These are phyloP conservation scores for Phytophthora podocarpi DNA, from an alignment of 352 stramenopile species.

Conservation along the genomic window DNA sequence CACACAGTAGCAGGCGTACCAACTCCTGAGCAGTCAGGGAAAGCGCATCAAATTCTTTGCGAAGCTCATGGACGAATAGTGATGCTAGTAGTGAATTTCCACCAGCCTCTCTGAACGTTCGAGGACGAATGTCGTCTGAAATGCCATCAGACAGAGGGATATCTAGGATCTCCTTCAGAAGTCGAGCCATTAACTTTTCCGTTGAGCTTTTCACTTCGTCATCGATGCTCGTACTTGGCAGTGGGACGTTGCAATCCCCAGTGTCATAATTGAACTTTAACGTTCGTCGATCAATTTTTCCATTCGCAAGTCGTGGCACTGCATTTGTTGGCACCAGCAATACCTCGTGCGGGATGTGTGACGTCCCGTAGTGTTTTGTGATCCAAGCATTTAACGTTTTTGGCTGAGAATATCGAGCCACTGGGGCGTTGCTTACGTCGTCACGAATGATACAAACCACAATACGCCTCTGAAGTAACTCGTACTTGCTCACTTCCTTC, in stretches of 20 bases:
- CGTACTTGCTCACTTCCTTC: conserved; percentile 19
- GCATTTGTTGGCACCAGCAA: conserved; percentile 10
- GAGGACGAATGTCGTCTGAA: neutral
- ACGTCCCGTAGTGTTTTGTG: conserved; percentile 27
- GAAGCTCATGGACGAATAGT: conserved; percentile 51
- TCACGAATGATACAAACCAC: conserved; percentile 31
- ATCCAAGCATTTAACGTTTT: conserved; percentile 39
- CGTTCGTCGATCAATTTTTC: conserved; percentile 46
- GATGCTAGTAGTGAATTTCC: conserved; percentile 61
- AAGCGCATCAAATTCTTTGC: conserved; percentile 18
- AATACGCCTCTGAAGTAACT: conserved; percentile 20
- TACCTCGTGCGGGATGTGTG: conserved; percentile 37
- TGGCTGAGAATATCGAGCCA: conserved; percentile 12
- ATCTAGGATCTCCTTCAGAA: conserved; percentile 21
- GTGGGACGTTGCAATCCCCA: neutral
- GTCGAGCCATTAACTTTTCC: conserved; percentile 1
- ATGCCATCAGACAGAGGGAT: neutral
- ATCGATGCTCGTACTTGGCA: neutral
- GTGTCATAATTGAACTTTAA: conserved; percentile 19
- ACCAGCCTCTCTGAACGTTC: conserved; percentile 50
- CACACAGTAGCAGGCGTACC: conserved; percentile 25
- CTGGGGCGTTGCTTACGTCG: neutral
- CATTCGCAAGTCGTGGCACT: conserved; percentile 37
- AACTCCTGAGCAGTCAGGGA: conserved; percentile 22
- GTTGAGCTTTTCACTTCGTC: neutral